Evolutionary conservation across 495 filamentous ascomycete genomes (phyloP).

Genomic region (Xylaria grammica): DNA sequence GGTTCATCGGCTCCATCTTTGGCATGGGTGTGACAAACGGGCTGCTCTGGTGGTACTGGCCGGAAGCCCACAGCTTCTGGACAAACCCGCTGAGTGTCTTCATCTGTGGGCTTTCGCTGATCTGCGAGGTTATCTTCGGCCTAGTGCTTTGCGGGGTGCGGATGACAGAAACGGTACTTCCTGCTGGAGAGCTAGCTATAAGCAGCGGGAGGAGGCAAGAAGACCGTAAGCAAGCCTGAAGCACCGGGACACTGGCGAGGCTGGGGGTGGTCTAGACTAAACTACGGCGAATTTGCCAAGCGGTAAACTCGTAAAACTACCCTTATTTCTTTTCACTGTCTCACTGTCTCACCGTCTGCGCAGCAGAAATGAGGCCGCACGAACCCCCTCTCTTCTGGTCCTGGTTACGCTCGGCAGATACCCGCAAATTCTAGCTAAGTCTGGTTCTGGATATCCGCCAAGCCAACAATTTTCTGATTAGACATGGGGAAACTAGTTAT

Average conservation of each 20-base stretch:
- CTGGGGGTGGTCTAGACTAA: too few relatives aligned
- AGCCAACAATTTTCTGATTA: not conserved
- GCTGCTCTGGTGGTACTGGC: slow-evolving; percentile 48
- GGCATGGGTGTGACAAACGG: slow-evolving; percentile 32
- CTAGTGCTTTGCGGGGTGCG: slow-evolving; percentile 40
- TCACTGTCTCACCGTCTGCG: not conserved
- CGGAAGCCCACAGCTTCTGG: slow-evolving; percentile 46
- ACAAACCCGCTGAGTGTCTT: slow-evolving; percentile 41
- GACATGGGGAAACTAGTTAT: not conserved
- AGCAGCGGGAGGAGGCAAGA: not conserved
- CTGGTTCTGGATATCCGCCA: not conserved
- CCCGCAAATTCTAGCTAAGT: not conserved
- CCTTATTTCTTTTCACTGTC: too few relatives aligned
- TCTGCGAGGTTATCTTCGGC: slow-evolving; percentile 46
- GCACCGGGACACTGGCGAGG: not conserved
- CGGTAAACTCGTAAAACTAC: too few relatives aligned
- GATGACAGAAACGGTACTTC: slow-evolving; percentile 38
- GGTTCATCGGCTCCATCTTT: slow-evolving; percentile 43
- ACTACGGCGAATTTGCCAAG: too few relatives aligned
- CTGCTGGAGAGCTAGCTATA: slow-evolving; percentile 36
- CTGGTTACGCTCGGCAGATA: not conserved
- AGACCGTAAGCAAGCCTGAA: not conserved
- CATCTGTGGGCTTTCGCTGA: slow-evolving; percentile 37
- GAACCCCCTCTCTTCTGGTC: slow-evolving; percentile 1
- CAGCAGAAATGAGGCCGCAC: not conserved